These are phyloP conservation scores for Monosporascus sp. DNA, from an alignment of 2,329 filamentous ascomycete species.

Conservation along the genomic window DNA sequence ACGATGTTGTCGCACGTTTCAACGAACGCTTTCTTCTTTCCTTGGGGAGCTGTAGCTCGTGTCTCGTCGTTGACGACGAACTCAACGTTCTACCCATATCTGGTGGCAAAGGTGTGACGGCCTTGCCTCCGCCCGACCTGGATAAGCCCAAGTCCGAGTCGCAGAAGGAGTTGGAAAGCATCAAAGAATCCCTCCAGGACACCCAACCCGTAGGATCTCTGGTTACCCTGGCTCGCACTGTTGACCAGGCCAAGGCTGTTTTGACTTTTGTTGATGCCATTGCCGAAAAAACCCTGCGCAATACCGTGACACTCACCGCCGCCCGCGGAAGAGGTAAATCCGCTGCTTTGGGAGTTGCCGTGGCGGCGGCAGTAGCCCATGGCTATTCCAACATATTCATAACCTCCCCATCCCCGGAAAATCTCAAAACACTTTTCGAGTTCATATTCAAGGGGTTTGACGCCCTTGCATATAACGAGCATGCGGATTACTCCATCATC, in stretches of 20 bases:
- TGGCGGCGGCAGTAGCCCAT: slow-evolving; percentile 89
- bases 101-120: slow-evolving; percentile 83
- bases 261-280: slow-evolving; percentile 95
- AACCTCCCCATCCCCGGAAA: slow-evolving; percentile 94
- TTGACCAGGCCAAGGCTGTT: slow-evolving; percentile 95
- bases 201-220: slow-evolving; percentile 81
- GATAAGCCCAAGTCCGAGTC: slow-evolving; percentile 68
- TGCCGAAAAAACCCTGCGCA: slow-evolving; percentile 88
- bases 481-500: slow-evolving; percentile 95
- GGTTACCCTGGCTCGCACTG: slow-evolving; percentile 78
- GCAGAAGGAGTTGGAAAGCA: slow-evolving; percentile 70
- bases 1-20: slow-evolving; percentile 91
- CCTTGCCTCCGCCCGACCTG: slow-evolving; percentile 69
- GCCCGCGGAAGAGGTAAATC: slow-evolving; percentile 95
- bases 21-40: slow-evolving; percentile 97
- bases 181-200: slow-evolving; percentile 84
- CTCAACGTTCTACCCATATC: slow-evolving; percentile 96
- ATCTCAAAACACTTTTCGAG: slow-evolving; percentile 96
- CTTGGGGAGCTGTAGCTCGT: slow-evolving; percentile 89
- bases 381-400: slow-evolving; percentile 99
- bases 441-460: slow-evolving; percentile 99
- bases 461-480: slow-evolving; percentile 86
- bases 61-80: slow-evolving; percentile 95
- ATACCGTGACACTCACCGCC: slow-evolving; percentile 89
- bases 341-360: slow-evolving; percentile 86